A percentile compares a stretch with the other conserved stretches of the same genome.
Evolutionary conservation across 2,329 filamentous ascomycete species (phyloP).

Genomic region (Diaporthe aspalathi): DNA sequence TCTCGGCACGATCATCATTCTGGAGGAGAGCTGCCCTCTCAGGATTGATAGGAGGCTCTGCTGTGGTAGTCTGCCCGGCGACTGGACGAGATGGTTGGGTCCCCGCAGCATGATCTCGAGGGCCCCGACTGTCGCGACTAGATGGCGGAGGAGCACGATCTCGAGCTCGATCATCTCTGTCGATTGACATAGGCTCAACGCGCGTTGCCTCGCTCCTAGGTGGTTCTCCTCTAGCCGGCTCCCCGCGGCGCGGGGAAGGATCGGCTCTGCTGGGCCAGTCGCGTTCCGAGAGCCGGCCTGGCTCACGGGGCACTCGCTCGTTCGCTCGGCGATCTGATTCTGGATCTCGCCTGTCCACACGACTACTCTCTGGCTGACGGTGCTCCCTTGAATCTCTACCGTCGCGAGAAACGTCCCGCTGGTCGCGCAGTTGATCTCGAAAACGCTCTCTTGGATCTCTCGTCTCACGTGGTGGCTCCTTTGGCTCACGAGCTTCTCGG

Average conservation of each 20-base stretch:
- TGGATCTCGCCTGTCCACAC: constrained; percentile 48
- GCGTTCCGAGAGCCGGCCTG: constrained; percentile 52
- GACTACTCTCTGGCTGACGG: constrained; percentile 33
- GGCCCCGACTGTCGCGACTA: constrained; percentile 42
- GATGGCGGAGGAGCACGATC: constrained; percentile 51
- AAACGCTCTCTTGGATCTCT: constrained; percentile 53
- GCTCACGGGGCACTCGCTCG: constrained; percentile 52
- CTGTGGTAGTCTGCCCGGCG: constrained; percentile 47
- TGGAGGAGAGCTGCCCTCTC: constrained; percentile 64
- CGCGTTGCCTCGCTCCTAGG: constrained; percentile 41
- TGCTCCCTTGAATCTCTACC: constrained; percentile 46
- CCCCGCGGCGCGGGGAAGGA: constrained; percentile 48
- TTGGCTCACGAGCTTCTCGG: constrained; percentile 50
- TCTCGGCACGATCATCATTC: constrained; percentile 51
- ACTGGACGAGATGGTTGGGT: constrained; percentile 37
- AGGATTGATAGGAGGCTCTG: constrained; percentile 65
- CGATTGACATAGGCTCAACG: constrained; percentile 48
- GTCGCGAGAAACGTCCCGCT: constrained; percentile 46
- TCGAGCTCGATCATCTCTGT: constrained; percentile 48
- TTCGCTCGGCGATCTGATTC: constrained; percentile 59
- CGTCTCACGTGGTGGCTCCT: constrained; percentile 50
- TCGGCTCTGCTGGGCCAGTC: constrained; percentile 50
- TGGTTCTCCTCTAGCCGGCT: constrained; percentile 46
- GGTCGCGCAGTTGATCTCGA: constrained; percentile 37
- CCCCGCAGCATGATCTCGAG: constrained; percentile 41